Evolutionary conservation across 768 basidiomycete species (phyloP).

Genomic region (Pisolithus orientalis): DNA sequence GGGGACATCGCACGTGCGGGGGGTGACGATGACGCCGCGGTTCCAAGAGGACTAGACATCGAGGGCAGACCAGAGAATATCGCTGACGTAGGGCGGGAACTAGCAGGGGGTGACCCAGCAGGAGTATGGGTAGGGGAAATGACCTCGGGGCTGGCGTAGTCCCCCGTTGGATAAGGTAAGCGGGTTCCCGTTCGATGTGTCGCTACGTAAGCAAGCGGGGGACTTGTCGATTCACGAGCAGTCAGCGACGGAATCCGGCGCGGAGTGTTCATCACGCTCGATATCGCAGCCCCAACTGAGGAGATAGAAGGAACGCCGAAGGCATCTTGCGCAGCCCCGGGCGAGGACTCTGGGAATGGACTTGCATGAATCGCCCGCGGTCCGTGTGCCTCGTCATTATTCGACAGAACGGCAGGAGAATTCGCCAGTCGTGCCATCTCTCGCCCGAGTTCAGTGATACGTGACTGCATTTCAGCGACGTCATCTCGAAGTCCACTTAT

Average conservation of each 20-base stretch:
- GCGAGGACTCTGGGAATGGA: slow-evolving; percentile 44
- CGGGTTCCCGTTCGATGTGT: slow-evolving; percentile 33
- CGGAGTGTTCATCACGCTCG: slow-evolving; percentile 18
- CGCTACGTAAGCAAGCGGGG: slow-evolving; percentile 48
- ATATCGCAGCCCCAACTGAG: slow-evolving; percentile 8
- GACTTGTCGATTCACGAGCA: slow-evolving; percentile 61
- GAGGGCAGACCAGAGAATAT: slow-evolving; percentile 40
- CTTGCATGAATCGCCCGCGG: slow-evolving; percentile 39
- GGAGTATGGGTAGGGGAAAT: slow-evolving; percentile 28
- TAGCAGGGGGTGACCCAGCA: slow-evolving; percentile 41
- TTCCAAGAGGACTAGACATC: slow-evolving; percentile 20
- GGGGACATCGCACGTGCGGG: slow-evolving; percentile 19
- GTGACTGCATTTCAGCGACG: slow-evolving; percentile 65
- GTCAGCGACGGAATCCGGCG: slow-evolving; percentile 31
- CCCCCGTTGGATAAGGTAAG: slow-evolving; percentile 78
- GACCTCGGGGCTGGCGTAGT: slow-evolving; percentile 65
- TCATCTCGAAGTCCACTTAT: slow-evolving; percentile 59
- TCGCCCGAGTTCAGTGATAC: slow-evolving; percentile 67
- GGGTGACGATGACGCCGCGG: slow-evolving; percentile 15
- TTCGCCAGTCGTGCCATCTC: slow-evolving; percentile 74
- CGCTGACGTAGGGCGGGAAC: slow-evolving; percentile 37
- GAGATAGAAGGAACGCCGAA: slow-evolving; percentile 10
- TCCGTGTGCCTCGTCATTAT: slow-evolving; percentile 40
- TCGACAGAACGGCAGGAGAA: slow-evolving; percentile 37
- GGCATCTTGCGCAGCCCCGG: slow-evolving; percentile 26